Evolutionary conservation across 225 moss, liverwort and hornwort species (phyloP), one percentile per base, ranked within the genome.

Genomic region (Climacium dendroides): DNA sequence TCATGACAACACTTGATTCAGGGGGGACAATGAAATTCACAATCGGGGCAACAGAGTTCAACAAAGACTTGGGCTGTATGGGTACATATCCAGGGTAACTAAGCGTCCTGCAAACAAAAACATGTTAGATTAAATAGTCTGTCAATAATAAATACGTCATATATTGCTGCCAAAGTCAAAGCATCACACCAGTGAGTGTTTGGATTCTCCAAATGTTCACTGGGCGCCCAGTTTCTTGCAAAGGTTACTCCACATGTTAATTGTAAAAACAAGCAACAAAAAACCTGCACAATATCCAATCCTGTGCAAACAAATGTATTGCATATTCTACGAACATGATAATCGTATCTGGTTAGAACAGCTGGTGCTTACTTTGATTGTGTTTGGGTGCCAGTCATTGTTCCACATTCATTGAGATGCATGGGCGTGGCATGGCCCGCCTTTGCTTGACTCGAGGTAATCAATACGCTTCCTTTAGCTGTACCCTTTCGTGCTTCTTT

Each of bases 401-500:
- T 82, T 64, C 61, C 89, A 73, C 66, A 53, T 82, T 91, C 86
- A 28, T 90, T 87, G 61, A 67, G 72, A 84, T 88, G 88, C 73
- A 88, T 12, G 39, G 90, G 60, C 78, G 83, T 78, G 74, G n/a
- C 74, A 78, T 79, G 50, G 26, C 85, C 82, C 61, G 84, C 66
- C 86, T 84, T 88, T 71, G 82, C 72, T 78, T 90, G 90, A 91
- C n/a, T 85, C 62, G 85, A 39, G 70, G 24, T 82, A 59, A 57
- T 82, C 57, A 52, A 58, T 37, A 84, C 19, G 74, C 24, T 85
- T 71, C 87, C 91, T 88, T 91, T 93, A 62, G 78, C 82, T 75
- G 88, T 57, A 74, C 91, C 91, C 89, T 93, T 93, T 59, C 93
- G 90, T 73, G 93, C 93, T 87, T 93, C 93, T 74, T 91, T 91